Conservation (phyloP, 257 asterid genomes). For the Capsicum chinense region DNA sequence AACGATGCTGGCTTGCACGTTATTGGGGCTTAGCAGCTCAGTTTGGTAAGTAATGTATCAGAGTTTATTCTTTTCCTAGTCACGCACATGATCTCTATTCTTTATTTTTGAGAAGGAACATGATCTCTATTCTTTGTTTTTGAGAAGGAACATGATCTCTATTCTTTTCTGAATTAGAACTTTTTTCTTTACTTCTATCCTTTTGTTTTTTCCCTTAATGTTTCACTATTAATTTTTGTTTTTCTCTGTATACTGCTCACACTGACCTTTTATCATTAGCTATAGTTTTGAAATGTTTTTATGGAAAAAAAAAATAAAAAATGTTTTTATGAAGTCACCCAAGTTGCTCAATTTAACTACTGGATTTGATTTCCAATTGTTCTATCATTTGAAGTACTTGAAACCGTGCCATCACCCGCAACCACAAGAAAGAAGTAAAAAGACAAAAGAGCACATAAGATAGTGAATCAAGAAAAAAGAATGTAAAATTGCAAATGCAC, state of each 20-base stretch:
- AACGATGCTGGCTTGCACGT: constrained; percentile 99
- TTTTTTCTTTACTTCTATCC: background rate
- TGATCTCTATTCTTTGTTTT: background rate
- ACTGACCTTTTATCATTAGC: background rate
- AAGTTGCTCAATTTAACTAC: background rate
- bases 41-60: constrained; percentile 56
- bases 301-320: background rate
- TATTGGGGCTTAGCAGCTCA: constrained; percentile 96
- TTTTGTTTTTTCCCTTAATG: background rate
- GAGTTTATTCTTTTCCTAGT: constrained; percentile 8
- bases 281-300: constrained; percentile 25
- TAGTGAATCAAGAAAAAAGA: background rate
- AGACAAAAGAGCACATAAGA: constrained; percentile 5
- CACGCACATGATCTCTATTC: constrained; percentile 10
- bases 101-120: background rate
- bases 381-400: background rate
- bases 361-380: background rate
- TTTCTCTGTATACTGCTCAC: constrained; percentile 24
- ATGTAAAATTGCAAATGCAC: background rate
- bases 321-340: constrained; percentile 22
- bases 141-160: constrained; percentile 3
- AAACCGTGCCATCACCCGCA: background rate
- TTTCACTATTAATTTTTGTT: constrained; percentile 1
- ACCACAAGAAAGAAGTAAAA: background rate
- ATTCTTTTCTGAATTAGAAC: background rate